Evolutionary conservation across 2,329 filamentous ascomycete genomes (phyloP), one percentile per base, ranked within the genome.

Genomic region (Neofusicoccum umdonicola): DNA sequence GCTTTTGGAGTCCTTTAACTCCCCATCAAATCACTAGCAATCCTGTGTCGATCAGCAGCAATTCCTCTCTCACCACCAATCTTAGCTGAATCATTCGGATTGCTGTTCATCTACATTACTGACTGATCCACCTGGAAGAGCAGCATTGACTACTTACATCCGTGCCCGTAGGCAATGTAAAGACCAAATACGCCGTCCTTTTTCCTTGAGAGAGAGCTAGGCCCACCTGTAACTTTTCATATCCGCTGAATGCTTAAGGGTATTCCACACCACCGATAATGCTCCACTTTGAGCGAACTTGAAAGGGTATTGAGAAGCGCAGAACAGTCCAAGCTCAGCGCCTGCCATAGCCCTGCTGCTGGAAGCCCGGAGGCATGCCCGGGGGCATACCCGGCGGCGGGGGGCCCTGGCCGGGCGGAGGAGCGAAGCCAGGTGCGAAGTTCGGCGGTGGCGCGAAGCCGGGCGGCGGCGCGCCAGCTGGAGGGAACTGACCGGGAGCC

Each of bases 391-490:
- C 62, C 6, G 51, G 51, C 13, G 62, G 62, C 37, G 51, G 62
- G 17, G 62, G 62, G 7, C 51, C 62, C 42, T 48, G 51, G 13
- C 62, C 62, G 15, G 48, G 48, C 17, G 58, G 64, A 34, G 64
- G 64, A 15, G 44, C 39, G 52, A 63, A 57, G 12, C 56, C 47
- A 39, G 65, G 67, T 58, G 52, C 68, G 67, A 63, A 70, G 11
- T 69, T 71, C 12, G 76, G 75, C 8, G 71, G 71, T 47, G 56
- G 56, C 7, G 72, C 50, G 71, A 83, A 84, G 0, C 82, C 82
- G 56, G 82, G 80, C 22, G 83, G 81, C 37, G 79, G 77, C 71
- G 80, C 79, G 64, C 77, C 78, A 66, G 72, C 70, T 37, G 74
- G 75, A 27, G 63, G 63, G 37, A 65, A 65, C 47, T 76, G 71